Conservation (phyloP, 345 rosid species). For the Orychophragmus violaceus region DNA sequence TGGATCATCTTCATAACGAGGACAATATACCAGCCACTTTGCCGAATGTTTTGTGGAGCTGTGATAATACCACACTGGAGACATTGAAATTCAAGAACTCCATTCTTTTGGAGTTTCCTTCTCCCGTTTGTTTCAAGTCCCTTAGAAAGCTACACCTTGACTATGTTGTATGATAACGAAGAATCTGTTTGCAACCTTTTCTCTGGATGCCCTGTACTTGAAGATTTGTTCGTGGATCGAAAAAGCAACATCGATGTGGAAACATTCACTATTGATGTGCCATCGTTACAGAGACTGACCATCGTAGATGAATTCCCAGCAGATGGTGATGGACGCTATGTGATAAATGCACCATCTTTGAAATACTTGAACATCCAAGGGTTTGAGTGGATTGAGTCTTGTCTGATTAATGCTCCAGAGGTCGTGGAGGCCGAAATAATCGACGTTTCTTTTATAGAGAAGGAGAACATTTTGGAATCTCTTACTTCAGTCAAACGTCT, state of each 20-base stretch:
- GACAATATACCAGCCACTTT: too few relatives aligned
- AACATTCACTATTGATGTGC: too few relatives aligned
- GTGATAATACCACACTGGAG: background rate
- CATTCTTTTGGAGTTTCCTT: background rate
- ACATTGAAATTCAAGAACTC: background rate
- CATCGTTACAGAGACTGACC: too few relatives aligned
- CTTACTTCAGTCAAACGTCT: background rate
- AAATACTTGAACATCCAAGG: too few relatives aligned
- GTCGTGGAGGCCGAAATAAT: too few relatives aligned
- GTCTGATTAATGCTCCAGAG: too few relatives aligned
- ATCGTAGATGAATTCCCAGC: too few relatives aligned
- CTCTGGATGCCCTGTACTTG: background rate
- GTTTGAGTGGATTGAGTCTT: too few relatives aligned
- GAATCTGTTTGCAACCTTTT: background rate
- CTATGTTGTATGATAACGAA: background rate
- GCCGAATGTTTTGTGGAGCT: background rate
- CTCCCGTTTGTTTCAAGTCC: background rate
- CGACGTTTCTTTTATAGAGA: background rate
- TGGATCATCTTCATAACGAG: too few relatives aligned
- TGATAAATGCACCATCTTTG: too few relatives aligned
- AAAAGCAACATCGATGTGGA: too few relatives aligned
- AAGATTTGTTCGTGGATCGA: background rate
- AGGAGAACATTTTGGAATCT: background rate
- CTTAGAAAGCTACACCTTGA: background rate
- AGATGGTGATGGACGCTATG: too few relatives aligned